phyloP scores from a whole-genome alignment of 805 yeast species.

The Saturnispora besseyi region DNA sequence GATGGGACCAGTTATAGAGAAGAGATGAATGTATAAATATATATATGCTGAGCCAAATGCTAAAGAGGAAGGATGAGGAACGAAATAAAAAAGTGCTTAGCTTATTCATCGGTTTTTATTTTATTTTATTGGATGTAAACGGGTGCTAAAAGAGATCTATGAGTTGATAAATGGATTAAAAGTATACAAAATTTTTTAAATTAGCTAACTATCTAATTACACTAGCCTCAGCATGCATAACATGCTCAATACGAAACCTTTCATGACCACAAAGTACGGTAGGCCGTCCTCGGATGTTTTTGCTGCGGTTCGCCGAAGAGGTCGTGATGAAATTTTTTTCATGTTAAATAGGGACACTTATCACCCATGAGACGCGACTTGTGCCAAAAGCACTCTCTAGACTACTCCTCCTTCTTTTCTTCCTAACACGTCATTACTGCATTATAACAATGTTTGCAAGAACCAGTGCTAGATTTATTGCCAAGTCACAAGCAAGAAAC shows the following conservation, averaged over 20 bases:
- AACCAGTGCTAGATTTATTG: neutral
- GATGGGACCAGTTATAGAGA: neutral
- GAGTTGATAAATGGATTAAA: too few species aligned
- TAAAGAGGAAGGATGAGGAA: neutral
- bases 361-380: slow-evolving; percentile 37
- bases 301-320: neutral
- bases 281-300: neutral
- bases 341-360: slow-evolving; percentile 23
- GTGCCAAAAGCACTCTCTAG: neutral
- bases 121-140: too few species aligned
- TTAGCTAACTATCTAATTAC: too few species aligned
- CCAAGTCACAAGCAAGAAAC: slow-evolving; percentile 40
- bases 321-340: slow-evolving; percentile 1
- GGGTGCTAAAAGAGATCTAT: too few species aligned
- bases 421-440: neutral
- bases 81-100: neutral
- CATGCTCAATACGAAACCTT: neutral
- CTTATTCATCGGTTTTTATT: too few species aligned
- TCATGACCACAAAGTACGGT: neutral
- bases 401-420: neutral
- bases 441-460: slow-evolving; percentile 4
- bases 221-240: too few species aligned
- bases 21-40: neutral
- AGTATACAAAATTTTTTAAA: too few species aligned
- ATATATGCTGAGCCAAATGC: too few species aligned